These are phyloP conservation scores for Suhomyces panamericanus DNA, from an alignment of 1,139 yeast genomes.

Conservation along the genomic window DNA sequence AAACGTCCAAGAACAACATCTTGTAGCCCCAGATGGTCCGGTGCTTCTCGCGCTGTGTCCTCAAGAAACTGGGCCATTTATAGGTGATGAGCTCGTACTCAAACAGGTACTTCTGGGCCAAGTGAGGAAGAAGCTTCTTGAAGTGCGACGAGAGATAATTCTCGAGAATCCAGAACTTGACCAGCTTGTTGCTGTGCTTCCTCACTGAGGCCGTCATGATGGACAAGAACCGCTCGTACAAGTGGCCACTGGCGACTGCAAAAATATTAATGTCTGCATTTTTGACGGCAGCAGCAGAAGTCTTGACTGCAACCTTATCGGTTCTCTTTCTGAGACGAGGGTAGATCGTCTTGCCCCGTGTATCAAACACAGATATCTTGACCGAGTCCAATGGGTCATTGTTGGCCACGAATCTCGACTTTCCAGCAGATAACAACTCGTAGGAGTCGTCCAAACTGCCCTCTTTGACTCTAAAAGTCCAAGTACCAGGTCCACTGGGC, in stretches of 20 bases:
- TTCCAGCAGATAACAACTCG: constrained; percentile 40
- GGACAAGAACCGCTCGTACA: constrained; percentile 69
- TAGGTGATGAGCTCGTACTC: constrained; percentile 74
- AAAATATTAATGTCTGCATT: constrained; percentile 76
- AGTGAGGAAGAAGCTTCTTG: constrained; percentile 55
- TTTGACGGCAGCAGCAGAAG: constrained; percentile 7
- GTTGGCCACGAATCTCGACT: constrained; percentile 30
- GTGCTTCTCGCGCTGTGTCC: constrained; percentile 73
- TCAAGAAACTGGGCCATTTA: constrained; percentile 91
- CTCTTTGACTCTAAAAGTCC: constrained; percentile 49
- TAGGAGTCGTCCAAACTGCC: constrained; percentile 43
- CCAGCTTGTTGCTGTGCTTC: constrained; percentile 57
- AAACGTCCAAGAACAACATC: constrained; percentile 78
- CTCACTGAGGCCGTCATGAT: constrained; percentile 81
- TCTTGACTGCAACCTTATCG: not conserved
- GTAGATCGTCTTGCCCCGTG: constrained; percentile 41
- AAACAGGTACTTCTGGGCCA: constrained; percentile 59
- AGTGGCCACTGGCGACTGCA: constrained; percentile 77
- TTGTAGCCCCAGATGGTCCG: constrained; percentile 88
- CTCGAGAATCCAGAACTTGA: constrained; percentile 87
- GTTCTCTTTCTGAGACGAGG: constrained; percentile 46
- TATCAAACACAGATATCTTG: constrained; percentile 33
- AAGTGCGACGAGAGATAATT: constrained; percentile 74
- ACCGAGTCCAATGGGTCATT: constrained; percentile 18
- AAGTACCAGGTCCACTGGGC: constrained; percentile 66